Evolutionary conservation across 1,284 basidiomycete genomes (phyloP), one percentile per base, ranked within the genome.

Genomic region (Trametes pubescens): DNA sequence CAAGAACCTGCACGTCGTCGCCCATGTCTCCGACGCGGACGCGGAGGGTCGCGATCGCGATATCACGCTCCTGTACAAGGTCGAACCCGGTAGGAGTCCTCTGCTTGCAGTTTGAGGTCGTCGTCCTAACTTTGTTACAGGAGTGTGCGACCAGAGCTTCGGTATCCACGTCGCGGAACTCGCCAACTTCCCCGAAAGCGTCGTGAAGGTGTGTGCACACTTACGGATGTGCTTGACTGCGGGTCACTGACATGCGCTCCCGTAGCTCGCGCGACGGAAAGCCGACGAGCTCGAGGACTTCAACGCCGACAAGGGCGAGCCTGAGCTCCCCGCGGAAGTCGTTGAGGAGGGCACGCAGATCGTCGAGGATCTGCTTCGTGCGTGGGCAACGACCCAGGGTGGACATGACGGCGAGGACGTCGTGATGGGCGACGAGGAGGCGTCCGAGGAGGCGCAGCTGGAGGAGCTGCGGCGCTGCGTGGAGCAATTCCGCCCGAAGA

Each of bases 111-210:
- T 22, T 16, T 2, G 40, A 21, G 11, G 0, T 10, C 2, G 8
- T 21, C 9, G 8, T 26, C 4, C 58, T 51, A 22, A 58, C 18
- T 0, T 13, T 59, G 38, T 22, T 9, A 13, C 26, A 84, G 92
- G 93, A 14, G 85, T 95, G 44, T 94, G 94, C 65, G 97, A 99
- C 74, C 97, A 99, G 77, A 96, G 94, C 74, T 98, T 99, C 73
- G 98, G 98, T 78, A 99, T 99, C 51, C 96, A 99, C 71, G 98
- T 99, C 22, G 98, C 98, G 0, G 88, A 97, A 75, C 82, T 99
- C 40, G 97, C 98, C 13, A 95, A 97, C 74, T 99, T 99, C 79
- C 98, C 97, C 0, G 93, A 96, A 61, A 91, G 89, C 66, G 96
- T 99, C 5, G 89, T 99, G 65, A 94, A 91, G 82, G 93, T 96